These are phyloP conservation scores for Lavandula angustifolia DNA, from an alignment of 257 asterid genomes.

Conservation along the genomic window DNA sequence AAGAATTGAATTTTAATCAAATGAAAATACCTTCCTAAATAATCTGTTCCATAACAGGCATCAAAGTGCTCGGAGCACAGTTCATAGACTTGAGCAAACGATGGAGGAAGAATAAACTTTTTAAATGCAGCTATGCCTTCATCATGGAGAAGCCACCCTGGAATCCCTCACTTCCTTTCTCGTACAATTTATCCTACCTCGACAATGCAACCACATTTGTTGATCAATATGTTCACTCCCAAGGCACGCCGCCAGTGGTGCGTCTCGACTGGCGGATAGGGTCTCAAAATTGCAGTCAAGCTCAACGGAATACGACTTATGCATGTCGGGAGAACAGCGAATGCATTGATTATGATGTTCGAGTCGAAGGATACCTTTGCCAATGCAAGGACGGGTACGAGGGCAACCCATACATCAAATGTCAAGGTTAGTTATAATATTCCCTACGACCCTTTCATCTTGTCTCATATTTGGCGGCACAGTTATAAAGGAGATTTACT, in stretches of 20 bases:
- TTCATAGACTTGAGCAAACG: not conserved
- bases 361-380: conserved; percentile 23
- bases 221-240: not conserved
- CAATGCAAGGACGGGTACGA: conserved; percentile 8
- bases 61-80: not conserved
- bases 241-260: not conserved
- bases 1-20: no score
- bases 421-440: conserved; percentile 28
- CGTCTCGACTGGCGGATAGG: conserved; percentile 32
- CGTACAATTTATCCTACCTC: not conserved
- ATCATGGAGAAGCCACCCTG: not conserved
- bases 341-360: not conserved
- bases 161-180: not conserved
- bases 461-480: no score
- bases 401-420: conserved; percentile 32
- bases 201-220: not conserved
- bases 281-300: not conserved
- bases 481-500: no score
- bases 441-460: no score
- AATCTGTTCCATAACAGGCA: not conserved
- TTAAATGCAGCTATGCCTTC: conserved; percentile 26
- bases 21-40: no score
- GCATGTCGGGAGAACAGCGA: conserved; percentile 2
- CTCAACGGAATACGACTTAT: not conserved
- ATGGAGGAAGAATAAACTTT: not conserved